Evolutionary conservation across 2,329 filamentous ascomycete genomes (phyloP), one percentile per base, ranked within the genome.

Genomic region (Cladosporium phlei): DNA sequence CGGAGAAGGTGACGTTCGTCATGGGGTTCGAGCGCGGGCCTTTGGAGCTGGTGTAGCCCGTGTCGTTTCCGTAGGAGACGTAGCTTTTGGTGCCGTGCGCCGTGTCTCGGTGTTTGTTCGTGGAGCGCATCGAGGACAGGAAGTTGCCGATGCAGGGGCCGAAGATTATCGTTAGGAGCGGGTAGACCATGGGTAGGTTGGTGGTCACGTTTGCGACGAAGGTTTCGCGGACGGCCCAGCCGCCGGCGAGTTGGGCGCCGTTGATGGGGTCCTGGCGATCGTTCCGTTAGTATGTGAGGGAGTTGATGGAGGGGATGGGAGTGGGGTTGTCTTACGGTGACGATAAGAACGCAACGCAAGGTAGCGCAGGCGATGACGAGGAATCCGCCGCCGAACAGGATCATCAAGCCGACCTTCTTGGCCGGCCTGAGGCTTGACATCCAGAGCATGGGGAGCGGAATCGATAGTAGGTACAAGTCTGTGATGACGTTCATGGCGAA

Each of bases 1-100:
- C 42, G 42, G 32, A 37, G 42, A 45, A 45, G 17, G 42, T 45
- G 2, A 45, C 42, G 11, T 45, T 45, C 32, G 42, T 45, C 30
- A 45, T 19, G 32, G 42, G 42, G 4, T 45, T 37, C 9, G 25
- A 28, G 9, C 42, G 32, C 11, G 19, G 20, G 19, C 5, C 8
- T 5, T 20, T 28, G 3, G 22, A 19, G 7, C 29, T 17, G 9
- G 19, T 11, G 27, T 24, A 20, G 4, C 39, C 39, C 5, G 10
- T 9, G 9, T 20, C 34, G 16, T 32, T 32, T 4, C 42, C 42
- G 17, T 37, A 21, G 16, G 42, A 37, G 17, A 45, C 32, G 11
- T 37, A n/a, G n/a, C 29, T 19, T 5, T 19, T 24, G 2, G 42
- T 29, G n/a, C 24, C 29, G n/a, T 35, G 14, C 5, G 11, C 10